Evolutionary conservation across 805 yeast genomes (phyloP), one percentile per base, ranked within the genome.

Genomic region (Starmerella etchellsii): DNA sequence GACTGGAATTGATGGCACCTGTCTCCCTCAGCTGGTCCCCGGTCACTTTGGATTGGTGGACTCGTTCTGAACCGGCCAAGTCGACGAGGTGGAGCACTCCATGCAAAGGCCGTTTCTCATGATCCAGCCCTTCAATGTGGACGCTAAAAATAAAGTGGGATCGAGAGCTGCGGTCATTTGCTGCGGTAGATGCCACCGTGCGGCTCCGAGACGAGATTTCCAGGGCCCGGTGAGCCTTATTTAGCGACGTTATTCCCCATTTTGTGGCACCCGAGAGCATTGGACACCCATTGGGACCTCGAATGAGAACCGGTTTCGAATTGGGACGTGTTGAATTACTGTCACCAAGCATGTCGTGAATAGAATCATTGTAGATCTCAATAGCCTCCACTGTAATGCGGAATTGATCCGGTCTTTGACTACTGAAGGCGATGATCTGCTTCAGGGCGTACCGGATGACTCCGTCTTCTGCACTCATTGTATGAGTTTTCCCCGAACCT

Each of bases 21-120:
- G 97, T 87, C 59, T 88, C 98, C 48, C 73, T 72, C 22, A 88
- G 63, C 36, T 96, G 62, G 11, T 77, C 81, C 0, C 96, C 96
- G 1, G 72, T 70, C 0, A 75, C 93, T 53, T 77, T 81, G 0
- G 95, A 81, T 15, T 72, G 68, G 9, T 76, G 59, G 14, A 87
- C 65, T 42, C 97, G 67, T 62, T 88, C 98, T 0, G 95, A 83
- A 2, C 98, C 98, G 0, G 98, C 98, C 41, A 88, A 65, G 61
- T 88, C 98, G 36, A 91, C 76, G 40, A 88, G 63, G 54, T 88
- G 87, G 42, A 88, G 63, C 2, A 72, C 68, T 10, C 95, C 91
- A 14, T 61, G 52, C 1, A 70, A 58, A 1, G 47, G 44, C 72
- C 0, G 73, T 71, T 52, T 1, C 47, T 16, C 53, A 7, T 9